Percentiles rank a stretch among this genome's conserved stretches.
Conservation (phyloP, 768 basidiomycete species). For the Boletellus sp. region DNA sequence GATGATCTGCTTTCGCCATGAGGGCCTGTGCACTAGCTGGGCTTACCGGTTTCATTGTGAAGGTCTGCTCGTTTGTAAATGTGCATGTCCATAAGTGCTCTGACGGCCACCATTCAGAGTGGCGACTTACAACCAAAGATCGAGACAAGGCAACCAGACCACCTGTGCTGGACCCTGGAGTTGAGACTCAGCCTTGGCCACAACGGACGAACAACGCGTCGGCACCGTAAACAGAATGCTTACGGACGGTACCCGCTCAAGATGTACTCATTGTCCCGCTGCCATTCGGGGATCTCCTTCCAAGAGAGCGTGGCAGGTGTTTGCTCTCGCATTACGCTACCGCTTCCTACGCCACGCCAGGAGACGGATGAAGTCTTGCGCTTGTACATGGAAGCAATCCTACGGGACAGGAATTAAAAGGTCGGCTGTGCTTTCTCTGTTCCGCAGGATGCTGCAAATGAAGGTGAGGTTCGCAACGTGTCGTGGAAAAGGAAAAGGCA, state of each 20-base stretch:
- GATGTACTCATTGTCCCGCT: slow-evolving; percentile 73
- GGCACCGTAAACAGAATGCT: slow-evolving; percentile 13
- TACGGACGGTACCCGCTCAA: slow-evolving; percentile 67
- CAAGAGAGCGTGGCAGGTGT: slow-evolving; percentile 40
- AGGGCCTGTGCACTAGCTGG: not conserved
- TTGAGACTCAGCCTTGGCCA: not conserved
- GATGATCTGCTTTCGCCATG: slow-evolving; percentile 1
- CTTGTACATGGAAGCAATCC: slow-evolving; percentile 11
- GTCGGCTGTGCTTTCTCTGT: not conserved
- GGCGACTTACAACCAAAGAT: slow-evolving; percentile 59
- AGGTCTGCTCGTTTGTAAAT: slow-evolving; percentile 44
- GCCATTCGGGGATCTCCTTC: slow-evolving; percentile 64
- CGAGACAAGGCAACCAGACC: slow-evolving; percentile 60
- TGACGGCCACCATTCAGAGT: not conserved
- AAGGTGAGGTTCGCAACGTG: slow-evolving; percentile 1
- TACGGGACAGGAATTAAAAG: slow-evolving; percentile 1
- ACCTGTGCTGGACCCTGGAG: slow-evolving; percentile 54
- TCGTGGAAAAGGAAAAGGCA: not conserved
- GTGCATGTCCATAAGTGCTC: slow-evolving; percentile 15
- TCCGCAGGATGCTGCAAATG: slow-evolving; percentile 5
- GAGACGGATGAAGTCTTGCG: slow-evolving; percentile 5
- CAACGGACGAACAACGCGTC: slow-evolving; percentile 3
- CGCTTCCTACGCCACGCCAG: slow-evolving; percentile 8
- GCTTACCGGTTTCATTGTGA: slow-evolving; percentile 73
- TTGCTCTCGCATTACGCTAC: not conserved